Conservation (phyloP, 208 protist genomes). For the Jaenimonas drosophilae region DNA sequence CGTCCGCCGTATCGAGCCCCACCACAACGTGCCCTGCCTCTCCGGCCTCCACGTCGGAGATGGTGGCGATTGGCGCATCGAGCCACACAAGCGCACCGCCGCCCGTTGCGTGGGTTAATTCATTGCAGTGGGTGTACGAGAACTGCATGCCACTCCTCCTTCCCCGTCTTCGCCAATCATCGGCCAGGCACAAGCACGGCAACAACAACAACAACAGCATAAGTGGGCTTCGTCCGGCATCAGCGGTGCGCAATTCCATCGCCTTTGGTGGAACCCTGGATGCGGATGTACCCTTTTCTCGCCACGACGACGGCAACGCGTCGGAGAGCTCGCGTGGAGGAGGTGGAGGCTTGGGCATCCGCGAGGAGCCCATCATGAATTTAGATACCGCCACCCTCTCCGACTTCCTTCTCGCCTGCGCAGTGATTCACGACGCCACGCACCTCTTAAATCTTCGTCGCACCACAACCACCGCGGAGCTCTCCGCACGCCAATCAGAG, state of each 20-base stretch:
- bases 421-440: constrained; percentile 46
- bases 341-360: neutral
- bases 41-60: too few relatives aligned
- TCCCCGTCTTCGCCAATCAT: neutral
- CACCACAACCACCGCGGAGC: neutral
- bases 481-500: neutral
- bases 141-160: constrained; percentile 12
- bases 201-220: too few relatives aligned
- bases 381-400: constrained; percentile 19
- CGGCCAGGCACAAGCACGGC: neutral
- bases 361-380: constrained; percentile 5
- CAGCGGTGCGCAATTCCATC: too few relatives aligned
- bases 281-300: neutral
- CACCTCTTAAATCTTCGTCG: constrained; percentile 9
- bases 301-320: too few relatives aligned
- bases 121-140: constrained; percentile 32
- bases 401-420: constrained; percentile 36
- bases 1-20: too few relatives aligned
- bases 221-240: too few relatives aligned
- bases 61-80: neutral
- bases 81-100: neutral
- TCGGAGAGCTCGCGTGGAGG: too few relatives aligned
- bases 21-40: too few relatives aligned
- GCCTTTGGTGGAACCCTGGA: neutral
- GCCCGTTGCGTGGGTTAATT: constrained; percentile 29